A percentile compares a stretch with the other conserved stretches of the same genome.
These are phyloP conservation scores for Turnera subulata DNA, from an alignment of 345 rosid species.

Conservation along the genomic window DNA sequence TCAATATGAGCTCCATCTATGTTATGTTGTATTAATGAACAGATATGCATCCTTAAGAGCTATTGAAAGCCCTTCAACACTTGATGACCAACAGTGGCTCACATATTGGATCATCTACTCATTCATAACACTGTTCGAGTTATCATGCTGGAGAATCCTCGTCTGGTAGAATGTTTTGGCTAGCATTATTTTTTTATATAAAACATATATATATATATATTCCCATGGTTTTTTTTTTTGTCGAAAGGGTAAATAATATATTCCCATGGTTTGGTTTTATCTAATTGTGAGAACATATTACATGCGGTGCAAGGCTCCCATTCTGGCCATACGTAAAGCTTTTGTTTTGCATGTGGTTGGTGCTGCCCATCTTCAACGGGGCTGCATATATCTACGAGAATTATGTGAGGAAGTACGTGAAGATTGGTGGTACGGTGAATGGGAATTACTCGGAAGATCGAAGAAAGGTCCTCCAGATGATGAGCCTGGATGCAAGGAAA, in stretches of 20 bases:
- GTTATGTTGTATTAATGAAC: slow-evolving; percentile 2
- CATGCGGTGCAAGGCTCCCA: slow-evolving; percentile 92
- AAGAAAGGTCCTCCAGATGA: slow-evolving; percentile 79
- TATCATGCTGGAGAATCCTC: slow-evolving; percentile 56
- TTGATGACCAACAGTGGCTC: slow-evolving; percentile 94
- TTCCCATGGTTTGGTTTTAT: too few species aligned
- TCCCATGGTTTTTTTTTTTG: too few species aligned
- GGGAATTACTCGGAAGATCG: slow-evolving; percentile 49
- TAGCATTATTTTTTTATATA: not conserved
- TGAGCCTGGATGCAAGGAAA: slow-evolving; percentile 82
- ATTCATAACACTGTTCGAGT: slow-evolving; percentile 67
- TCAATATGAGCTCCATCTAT: not conserved
- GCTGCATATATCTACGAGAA: slow-evolving; percentile 78
- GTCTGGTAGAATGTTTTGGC: slow-evolving; percentile 43
- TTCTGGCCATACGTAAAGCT: slow-evolving; percentile 85
- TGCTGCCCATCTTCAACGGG: slow-evolving; percentile 77
- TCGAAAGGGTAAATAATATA: too few species aligned
- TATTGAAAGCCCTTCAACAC: slow-evolving; percentile 73
- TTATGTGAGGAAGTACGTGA: slow-evolving; percentile 55
- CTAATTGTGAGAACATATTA: too few species aligned
- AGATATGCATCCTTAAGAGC: slow-evolving; percentile 90
- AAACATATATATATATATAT: too few species aligned
- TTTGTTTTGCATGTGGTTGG: slow-evolving; percentile 76
- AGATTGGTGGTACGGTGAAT: slow-evolving; percentile 42
- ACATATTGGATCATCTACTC: slow-evolving; percentile 97